phyloP scores from a whole-genome alignment of 176 grass and related monocot genomes.

The Echinochloa phyllopogon region DNA sequence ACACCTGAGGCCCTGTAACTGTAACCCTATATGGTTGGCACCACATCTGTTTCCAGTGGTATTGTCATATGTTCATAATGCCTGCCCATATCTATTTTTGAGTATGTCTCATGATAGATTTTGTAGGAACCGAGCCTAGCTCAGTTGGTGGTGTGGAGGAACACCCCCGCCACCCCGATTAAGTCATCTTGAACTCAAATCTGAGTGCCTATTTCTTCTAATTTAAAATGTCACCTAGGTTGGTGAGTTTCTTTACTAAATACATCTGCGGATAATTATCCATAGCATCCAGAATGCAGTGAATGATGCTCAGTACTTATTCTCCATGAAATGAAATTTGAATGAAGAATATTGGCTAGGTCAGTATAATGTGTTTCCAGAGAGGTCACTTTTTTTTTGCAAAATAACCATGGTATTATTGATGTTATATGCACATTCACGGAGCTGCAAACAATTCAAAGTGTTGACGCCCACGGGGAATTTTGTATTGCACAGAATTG shows the following conservation, averaged over 20 bases:
- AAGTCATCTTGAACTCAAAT: not conserved
- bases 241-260: not conserved
- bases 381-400: not conserved
- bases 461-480: not conserved
- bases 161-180: not conserved
- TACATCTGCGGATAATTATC: not conserved
- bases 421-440: constrained; percentile 2
- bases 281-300: not conserved
- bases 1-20: not conserved
- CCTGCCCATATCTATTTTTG: not conserved
- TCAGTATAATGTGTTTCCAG: not conserved
- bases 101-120: constrained; percentile 5
- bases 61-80: not conserved
- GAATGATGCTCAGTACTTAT: not conserved
- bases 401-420: not conserved
- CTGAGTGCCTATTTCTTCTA: not conserved
- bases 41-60: constrained; percentile 18
- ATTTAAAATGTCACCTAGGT: not conserved
- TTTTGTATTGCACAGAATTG: not conserved
- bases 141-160: not conserved
- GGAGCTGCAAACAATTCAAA: not conserved
- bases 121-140: not conserved
- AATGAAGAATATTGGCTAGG: not conserved
- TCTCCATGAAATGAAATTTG: constrained; percentile 21
- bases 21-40: not conserved